Percentiles rank a stretch among this genome's conserved stretches.
phyloP scores from a whole-genome alignment of 192 early-diverging fungal species.

The Backusella australiensis region DNA sequence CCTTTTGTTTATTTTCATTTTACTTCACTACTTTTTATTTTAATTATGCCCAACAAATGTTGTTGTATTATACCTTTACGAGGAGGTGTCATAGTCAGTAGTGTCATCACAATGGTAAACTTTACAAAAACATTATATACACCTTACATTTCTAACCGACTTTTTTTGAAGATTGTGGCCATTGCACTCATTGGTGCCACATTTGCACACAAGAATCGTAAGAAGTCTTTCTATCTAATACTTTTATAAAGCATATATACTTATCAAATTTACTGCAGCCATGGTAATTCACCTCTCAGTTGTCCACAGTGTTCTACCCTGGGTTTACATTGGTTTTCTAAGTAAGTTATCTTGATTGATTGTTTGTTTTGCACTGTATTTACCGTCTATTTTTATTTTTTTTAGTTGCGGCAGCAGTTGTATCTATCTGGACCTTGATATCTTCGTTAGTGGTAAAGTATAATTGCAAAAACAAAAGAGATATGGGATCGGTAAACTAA shows the following conservation, averaged over 20 bases:
- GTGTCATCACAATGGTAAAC: conserved; percentile 18
- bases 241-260: background rate
- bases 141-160: background rate
- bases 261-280: conserved; percentile 14
- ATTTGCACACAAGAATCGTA: conserved; percentile 36
- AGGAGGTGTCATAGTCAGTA: conserved; percentile 16
- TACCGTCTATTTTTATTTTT: background rate
- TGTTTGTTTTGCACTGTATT: background rate
- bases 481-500: background rate
- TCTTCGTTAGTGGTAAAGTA: conserved; percentile 16
- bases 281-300: conserved; percentile 31
- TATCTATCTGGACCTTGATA: conserved; percentile 12
- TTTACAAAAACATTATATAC: background rate
- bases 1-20: background rate
- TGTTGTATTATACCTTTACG: conserved; percentile 35
- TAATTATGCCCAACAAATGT: conserved; percentile 28
- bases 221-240: background rate
- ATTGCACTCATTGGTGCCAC: conserved; percentile 18
- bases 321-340: conserved; percentile 25
- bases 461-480: background rate
- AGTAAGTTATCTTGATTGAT: conserved; percentile 10
- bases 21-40: background rate
- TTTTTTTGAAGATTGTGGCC: conserved; percentile 18
- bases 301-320: conserved; percentile 19
- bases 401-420: conserved; percentile 20